These are phyloP conservation scores for Trametes coccinea DNA, from an alignment of 768 basidiomycete genomes.

Conservation along the genomic window DNA sequence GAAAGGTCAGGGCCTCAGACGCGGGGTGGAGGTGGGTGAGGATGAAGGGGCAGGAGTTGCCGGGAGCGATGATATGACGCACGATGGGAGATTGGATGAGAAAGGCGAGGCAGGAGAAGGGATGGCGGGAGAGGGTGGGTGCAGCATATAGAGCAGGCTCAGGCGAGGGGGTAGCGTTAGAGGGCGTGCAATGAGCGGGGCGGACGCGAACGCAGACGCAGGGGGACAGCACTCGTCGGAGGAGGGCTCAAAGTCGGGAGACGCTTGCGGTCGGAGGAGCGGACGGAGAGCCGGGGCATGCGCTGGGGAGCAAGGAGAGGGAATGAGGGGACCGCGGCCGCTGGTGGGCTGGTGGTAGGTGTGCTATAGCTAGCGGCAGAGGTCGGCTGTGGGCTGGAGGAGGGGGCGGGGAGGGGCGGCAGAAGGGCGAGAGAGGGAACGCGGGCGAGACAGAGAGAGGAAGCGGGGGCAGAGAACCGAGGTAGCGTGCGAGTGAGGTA, in stretches of 20 bases:
- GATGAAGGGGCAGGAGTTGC: not conserved
- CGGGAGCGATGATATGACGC: conserved; percentile 16
- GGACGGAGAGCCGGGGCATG: conserved; percentile 8
- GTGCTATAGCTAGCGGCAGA: conserved; percentile 3
- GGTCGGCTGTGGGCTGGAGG: conserved; percentile 8
- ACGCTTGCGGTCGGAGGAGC: conserved; percentile 15
- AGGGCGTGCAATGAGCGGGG: not conserved
- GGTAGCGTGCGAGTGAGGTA: not conserved
- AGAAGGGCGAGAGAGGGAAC: not conserved
- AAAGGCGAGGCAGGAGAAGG: conserved; percentile 16
- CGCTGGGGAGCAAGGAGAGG: not conserved
- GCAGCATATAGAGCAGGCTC: conserved; percentile 24
- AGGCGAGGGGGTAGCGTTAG: conserved; percentile 2
- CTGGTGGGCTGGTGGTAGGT: not conserved
- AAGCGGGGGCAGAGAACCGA: not conserved
- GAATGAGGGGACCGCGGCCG: conserved; percentile 1
- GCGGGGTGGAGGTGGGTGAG: conserved; percentile 16
- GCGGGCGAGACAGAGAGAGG: not conserved
- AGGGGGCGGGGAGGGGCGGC: conserved; percentile 3
- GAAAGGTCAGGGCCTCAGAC: conserved; percentile 24
- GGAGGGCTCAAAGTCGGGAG: not conserved
- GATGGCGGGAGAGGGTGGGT: conserved; percentile 16
- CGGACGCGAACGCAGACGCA: conserved; percentile 5
- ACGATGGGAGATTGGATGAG: conserved; percentile 8
- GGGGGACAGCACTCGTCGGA: not conserved